Evolutionary conservation across 495 filamentous ascomycete genomes (phyloP).

Genomic region (Daldinia caldariorum): DNA sequence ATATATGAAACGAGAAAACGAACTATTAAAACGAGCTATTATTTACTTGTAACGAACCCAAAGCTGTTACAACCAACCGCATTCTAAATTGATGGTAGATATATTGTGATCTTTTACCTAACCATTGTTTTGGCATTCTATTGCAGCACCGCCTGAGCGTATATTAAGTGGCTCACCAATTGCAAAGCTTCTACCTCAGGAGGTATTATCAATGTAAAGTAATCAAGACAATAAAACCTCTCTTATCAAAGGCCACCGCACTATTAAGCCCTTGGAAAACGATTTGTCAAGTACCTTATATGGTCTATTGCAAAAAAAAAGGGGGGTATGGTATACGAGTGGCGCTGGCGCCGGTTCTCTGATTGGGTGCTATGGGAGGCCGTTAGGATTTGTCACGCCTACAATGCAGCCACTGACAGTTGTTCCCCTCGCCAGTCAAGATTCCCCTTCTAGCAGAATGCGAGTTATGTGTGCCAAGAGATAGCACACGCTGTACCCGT

Average conservation of each 20-base stretch:
- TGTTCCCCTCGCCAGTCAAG: conserved; percentile 16
- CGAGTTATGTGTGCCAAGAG: conserved; percentile 7
- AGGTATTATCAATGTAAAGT: background rate
- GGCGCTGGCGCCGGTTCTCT: background rate
- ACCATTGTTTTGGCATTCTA: conserved; percentile 4
- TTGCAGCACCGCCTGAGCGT: background rate
- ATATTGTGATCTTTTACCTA: conserved; percentile 16
- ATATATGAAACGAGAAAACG: background rate
- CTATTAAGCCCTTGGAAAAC: background rate
- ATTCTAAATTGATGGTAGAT: background rate
- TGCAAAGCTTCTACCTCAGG: background rate
- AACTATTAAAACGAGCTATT: background rate
- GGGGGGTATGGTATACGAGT: conserved; percentile 1
- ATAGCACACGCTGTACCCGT: conserved; percentile 10
- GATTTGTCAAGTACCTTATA: background rate
- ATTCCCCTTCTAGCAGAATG: background rate
- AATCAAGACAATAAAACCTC: background rate
- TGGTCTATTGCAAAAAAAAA: background rate
- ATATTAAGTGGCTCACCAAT: background rate
- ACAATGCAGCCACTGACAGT: conserved; percentile 32
- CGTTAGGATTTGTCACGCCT: conserved; percentile 25
- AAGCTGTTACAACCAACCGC: background rate
- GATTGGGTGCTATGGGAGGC: conserved; percentile 15
- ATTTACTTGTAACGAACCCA: background rate
- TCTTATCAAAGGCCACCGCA: background rate